phyloP scores from a whole-genome alignment of 768 basidiomycete genomes.

The Brasilioporus rufonigricans region DNA sequence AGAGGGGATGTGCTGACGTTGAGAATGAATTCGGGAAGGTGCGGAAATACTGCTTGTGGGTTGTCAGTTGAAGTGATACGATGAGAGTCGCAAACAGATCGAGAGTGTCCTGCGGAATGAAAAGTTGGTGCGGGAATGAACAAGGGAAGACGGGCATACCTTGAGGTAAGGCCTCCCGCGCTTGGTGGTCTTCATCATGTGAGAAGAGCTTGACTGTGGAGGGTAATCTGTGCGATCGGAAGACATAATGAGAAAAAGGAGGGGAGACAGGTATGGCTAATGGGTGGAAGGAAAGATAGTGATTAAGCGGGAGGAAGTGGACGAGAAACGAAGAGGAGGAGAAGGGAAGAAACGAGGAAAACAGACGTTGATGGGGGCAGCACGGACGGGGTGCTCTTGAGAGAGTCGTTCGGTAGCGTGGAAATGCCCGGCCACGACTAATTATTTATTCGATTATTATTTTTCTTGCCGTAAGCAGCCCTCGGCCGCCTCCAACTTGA shows the following conservation, averaged over 20 bases:
- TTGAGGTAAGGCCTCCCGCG: slow-evolving; percentile 92
- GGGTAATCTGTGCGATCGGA: slow-evolving; percentile 38
- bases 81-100: slow-evolving; percentile 97
- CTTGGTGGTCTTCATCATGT: slow-evolving; percentile 99
- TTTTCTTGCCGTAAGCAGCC: slow-evolving; percentile 2
- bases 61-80: slow-evolving; percentile 84
- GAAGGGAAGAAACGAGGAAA: slow-evolving; percentile 32
- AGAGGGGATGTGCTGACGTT: slow-evolving; percentile 59
- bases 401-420: slow-evolving; percentile 31
- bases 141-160: slow-evolving; percentile 39
- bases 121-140: slow-evolving; percentile 6
- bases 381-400: slow-evolving; percentile 8
- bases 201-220: slow-evolving; percentile 68
- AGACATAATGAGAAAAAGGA: slow-evolving; percentile 34
- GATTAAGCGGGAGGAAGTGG: slow-evolving; percentile 17
- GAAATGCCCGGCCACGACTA: slow-evolving; percentile 14
- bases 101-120: slow-evolving; percentile 76
- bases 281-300: slow-evolving; percentile 22
- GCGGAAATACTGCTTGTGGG: slow-evolving; percentile 95
- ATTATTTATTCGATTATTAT: slow-evolving; percentile 19
- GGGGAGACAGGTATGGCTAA: slow-evolving; percentile 9
- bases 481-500: neutral
- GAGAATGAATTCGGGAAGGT: slow-evolving; percentile 93
- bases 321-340: slow-evolving; percentile 31
- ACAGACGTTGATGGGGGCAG: slow-evolving; percentile 22